Evolutionary conservation across 352 stramenopile genomes (phyloP), one percentile per base, ranked within the genome.

Genomic region (Globisporangium echinulatum): DNA sequence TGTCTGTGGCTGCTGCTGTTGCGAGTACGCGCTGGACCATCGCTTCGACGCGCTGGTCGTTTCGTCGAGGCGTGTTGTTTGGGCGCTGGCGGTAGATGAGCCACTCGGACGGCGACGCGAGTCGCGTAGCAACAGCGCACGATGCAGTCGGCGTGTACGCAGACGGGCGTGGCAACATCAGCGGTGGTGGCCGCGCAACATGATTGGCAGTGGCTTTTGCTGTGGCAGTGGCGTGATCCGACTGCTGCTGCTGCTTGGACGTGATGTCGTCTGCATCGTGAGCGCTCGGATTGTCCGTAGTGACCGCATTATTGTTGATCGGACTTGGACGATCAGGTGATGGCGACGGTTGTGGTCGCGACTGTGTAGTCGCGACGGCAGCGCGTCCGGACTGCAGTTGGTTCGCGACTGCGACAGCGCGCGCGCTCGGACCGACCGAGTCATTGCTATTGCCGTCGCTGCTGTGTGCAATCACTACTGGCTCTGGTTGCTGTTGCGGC

Each of bases 61-160:
- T 70, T n/a, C 79, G 67, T 37, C 70, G 67, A 11, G 69, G 64
- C 7, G 65, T 79, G 44, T 63, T 60, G 36, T 81, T 82, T 10
- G 59, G 37, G 13, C 73, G 79, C 51, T 77, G 67, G 15, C 77
- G 75, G 52, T 86, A 76, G 54, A 89, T 79, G 25, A 89, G 62
- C 79, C 79, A 89, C 43, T 89, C 73, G 13, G 70, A 69, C 11
- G 79, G 79, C 1, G 68, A 66, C 4, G 58, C 59, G 14, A 87
- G 49, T 3, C 69, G 52, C 10, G 64, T 58, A 11, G 55, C 36
- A 9, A 58, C 68, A 19, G 63, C 70, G 11, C 40, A 59, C n/a
- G 61, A 37, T 38, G 71, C 69, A 3, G 60, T 59, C 46, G 57
- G 14, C 11, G 56, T 58, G 13, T 68, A 42, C 6, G 63, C 53